Evolutionary conservation across 345 rosid species (phyloP), one percentile per base, ranked within the genome.

Genomic region (Raphanus raphanistrum): DNA sequence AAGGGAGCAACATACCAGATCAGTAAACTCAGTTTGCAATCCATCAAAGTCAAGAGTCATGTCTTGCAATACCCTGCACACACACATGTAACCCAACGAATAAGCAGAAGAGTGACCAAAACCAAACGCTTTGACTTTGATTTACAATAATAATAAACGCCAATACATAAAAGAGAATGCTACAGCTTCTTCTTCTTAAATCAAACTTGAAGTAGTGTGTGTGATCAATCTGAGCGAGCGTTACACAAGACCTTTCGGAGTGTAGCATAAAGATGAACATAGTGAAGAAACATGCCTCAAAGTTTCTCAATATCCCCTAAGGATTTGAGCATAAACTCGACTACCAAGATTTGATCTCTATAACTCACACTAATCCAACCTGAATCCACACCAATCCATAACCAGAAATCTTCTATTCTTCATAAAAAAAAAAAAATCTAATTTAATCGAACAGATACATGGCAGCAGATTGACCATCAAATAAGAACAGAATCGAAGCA

Each of bases 41-140:
- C 75, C 66, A 38, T 87, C 92, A 38, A 85, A 92, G 35, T 91
- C 97, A 41, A 85, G 79, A 69, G 76, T 80, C 32, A 91, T 80
- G 33, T 95, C 99, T 87, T 88, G 94, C 85, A 91, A 83, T 79
- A 89, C 81, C 48, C 97, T 91, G 87, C 77, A 75, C 66, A 72
- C 0, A 66, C 61, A 67, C 0, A 66, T 61, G 55, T 62, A 41
- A 63, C 57, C 74, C 3, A 32, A 32, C 35, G 7, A 32, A 4
- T 32, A 32, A 32, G 35, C 35, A 71, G 21, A 21, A 21, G 21
- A 21, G 21, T 21, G 21, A 21, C 21, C 21, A 21, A 21, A 21
- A 21, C 21, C 21, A 21, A 21, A 21, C 21, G 21, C 21, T 21
- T 21, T 21, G 21, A 21, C 21, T 21, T 21, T 21, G 21, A 21